A percentile compares a stretch with the other conserved stretches of the same genome.
Conservation (phyloP, 257 asterid species). For the Solanum appendiculatum region DNA sequence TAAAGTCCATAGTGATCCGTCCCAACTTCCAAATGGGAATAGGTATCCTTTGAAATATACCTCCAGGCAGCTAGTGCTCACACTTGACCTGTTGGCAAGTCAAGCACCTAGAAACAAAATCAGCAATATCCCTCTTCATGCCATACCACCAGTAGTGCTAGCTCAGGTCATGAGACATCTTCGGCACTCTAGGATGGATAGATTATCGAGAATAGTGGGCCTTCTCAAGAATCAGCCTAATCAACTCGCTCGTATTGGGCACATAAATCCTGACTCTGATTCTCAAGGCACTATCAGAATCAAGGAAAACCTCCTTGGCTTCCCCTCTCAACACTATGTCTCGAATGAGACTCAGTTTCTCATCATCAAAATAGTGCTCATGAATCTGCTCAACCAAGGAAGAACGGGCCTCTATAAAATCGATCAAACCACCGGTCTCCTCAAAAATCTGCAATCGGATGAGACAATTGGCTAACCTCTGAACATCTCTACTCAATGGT, state of each 20-base stretch:
- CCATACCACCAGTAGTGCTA: background rate
- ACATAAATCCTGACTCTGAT: background rate
- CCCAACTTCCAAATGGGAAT: no score
- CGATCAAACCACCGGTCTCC: background rate
- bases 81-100: background rate
- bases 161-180: background rate
- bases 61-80: background rate
- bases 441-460: background rate
- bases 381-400: no score
- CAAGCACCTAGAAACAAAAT: background rate
- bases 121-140: no score
- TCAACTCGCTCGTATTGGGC: background rate
- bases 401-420: background rate
- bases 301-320: background rate
- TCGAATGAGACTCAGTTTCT: background rate
- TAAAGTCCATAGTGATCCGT: background rate
- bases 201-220: background rate
- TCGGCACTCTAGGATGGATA: background rate
- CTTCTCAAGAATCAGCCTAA: background rate
- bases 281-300: background rate
- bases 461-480: background rate
- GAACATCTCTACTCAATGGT: background rate
- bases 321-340: background rate
- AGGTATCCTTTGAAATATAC: background rate
- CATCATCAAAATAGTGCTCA: background rate